phyloP scores from a whole-genome alignment of 805 yeast species.

The Saccharomyces eubayanus region DNA sequence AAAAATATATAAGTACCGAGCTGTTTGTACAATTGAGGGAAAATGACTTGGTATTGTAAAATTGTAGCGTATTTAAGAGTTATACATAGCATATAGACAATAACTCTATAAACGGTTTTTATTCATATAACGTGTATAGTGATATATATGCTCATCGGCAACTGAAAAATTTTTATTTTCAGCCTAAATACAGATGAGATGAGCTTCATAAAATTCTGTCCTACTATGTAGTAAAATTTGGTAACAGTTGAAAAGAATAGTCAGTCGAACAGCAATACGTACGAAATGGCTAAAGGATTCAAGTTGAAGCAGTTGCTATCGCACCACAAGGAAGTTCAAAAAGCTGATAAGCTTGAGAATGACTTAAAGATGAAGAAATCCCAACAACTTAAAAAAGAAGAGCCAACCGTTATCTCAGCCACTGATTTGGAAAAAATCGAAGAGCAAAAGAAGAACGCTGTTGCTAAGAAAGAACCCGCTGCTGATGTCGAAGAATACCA shows the following conservation, averaged over 20 bases:
- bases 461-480: slow-evolving; percentile 12
- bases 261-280: neutral
- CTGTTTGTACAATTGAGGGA: slow-evolving; percentile 46
- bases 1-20: slow-evolving; percentile 58
- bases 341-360: slow-evolving; percentile 16
- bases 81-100: neutral
- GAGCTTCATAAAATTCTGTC: slow-evolving; percentile 5
- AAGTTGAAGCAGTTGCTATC: slow-evolving; percentile 26
- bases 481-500: slow-evolving; percentile 35
- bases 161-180: neutral
- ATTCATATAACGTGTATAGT: neutral
- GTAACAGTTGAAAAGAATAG: neutral
- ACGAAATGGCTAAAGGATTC: slow-evolving; percentile 30
- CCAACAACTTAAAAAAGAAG: slow-evolving; percentile 19
- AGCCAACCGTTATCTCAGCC: slow-evolving; percentile 28
- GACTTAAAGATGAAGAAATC: slow-evolving; percentile 16
- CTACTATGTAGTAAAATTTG: neutral
- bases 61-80: neutral
- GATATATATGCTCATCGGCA: neutral
- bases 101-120: neutral
- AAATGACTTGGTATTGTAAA: slow-evolving; percentile 34
- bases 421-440: slow-evolving; percentile 21
- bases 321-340: slow-evolving; percentile 22
- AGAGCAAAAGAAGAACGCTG: slow-evolving; percentile 12
- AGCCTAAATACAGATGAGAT: slow-evolving; percentile 6